Evolutionary conservation across 2,329 filamentous ascomycete genomes (phyloP), one percentile per base, ranked within the genome.

Genomic region (Dryadomyces quercus-mongolicae): DNA sequence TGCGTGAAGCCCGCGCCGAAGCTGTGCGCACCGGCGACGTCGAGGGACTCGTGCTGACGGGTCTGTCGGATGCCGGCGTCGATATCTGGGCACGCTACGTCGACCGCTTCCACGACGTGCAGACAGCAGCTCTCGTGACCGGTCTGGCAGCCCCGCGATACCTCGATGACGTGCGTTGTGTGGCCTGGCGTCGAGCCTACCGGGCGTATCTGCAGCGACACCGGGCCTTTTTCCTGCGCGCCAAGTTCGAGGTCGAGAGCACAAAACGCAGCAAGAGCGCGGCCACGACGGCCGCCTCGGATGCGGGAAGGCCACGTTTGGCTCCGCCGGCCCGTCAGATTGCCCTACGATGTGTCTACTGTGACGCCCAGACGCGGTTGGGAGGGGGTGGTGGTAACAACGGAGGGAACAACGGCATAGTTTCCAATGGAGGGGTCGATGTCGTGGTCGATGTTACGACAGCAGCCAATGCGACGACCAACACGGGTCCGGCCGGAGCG

Each of bases 61-160:
- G 88, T 42, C 83, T 94, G 56, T 83, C 82, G 2, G 85, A 88
- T 59, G 73, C 74, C 53, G 75, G 85, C 52, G 82, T 91, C 55
- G 85, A 90, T 64, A 80, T 93, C 18, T 79, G 92, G 56, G 84
- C 86, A 57, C 80, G 81, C 51, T 89, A 90, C 66, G 77, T 93
- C 48, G 76, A 84, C 61, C 85, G 85, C 60, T 89, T 85, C 65
- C 77, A 82, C 63, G 88, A 92, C 65, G 76, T 88, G 22, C 88
- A 94, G 68, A 90, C 87, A 1, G 85, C 87, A 1, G 84, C 86
- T 0, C 74, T 93, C 2, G 78, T 88, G 56, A 78, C 87, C 55
- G 85, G 85, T 13, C 83, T 86, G 65, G 86, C 85, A 60, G 80
- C 82, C 55, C 88, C 88, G 0, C 77, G 82, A 9, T 92, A 88